phyloP scores from a whole-genome alignment of 352 stramenopile genomes.

The Pythium sp. region DNA sequence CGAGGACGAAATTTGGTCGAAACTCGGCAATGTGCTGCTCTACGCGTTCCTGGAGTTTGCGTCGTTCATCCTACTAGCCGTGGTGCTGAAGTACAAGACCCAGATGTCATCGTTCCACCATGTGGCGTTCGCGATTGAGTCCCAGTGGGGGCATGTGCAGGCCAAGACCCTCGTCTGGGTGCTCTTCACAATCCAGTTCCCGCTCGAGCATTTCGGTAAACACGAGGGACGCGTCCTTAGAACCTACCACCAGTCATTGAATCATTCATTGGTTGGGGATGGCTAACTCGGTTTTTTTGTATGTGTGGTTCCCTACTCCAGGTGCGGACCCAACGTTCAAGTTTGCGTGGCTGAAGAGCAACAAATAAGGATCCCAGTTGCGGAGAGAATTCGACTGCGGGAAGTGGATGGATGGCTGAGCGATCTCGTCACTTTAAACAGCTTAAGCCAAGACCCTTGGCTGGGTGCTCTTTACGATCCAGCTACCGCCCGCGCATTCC shows the following conservation, averaged over 20 bases:
- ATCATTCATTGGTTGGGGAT: not conserved
- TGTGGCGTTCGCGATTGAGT: slow-evolving; percentile 32
- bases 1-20: slow-evolving; percentile 3
- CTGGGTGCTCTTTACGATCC: slow-evolving; percentile 24
- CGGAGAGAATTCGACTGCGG: too few species aligned
- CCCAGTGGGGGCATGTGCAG: slow-evolving; percentile 33
- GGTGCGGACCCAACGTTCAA: slow-evolving; percentile 8
- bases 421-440: too few species aligned
- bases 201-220: slow-evolving; percentile 24
- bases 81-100: slow-evolving; percentile 24
- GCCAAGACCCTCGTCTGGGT: slow-evolving; percentile 36
- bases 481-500: slow-evolving; percentile 25
- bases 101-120: slow-evolving; percentile 26
- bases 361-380: not conserved
- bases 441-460: slow-evolving; percentile 24
- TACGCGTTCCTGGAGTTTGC: slow-evolving; percentile 32
- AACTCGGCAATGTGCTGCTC: slow-evolving; percentile 20
- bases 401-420: too few species aligned
- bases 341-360: slow-evolving; percentile 7
- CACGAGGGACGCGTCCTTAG: not conserved
- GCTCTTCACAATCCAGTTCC: slow-evolving; percentile 23
- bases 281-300: not conserved
- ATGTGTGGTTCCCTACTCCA: not conserved
- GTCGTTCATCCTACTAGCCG: slow-evolving; percentile 28
- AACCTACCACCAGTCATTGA: not conserved